Evolutionary conservation across 345 rosid genomes (phyloP), one percentile per base, ranked within the genome.

Genomic region (Aurinia saxatilis): DNA sequence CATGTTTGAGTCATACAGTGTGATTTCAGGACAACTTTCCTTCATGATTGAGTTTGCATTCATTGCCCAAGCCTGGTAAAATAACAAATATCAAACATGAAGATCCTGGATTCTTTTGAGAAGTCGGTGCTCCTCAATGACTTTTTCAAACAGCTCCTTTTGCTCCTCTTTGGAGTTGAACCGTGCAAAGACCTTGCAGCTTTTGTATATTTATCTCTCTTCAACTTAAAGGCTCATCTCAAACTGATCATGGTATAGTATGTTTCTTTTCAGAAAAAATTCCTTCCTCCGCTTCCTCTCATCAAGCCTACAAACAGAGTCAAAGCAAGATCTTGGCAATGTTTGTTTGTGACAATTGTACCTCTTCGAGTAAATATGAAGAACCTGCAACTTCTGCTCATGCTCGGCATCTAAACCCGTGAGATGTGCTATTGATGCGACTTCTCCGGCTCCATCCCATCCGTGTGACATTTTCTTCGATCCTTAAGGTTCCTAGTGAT

Each of bases 281-380:
- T 90, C 84, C 71, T 87, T 93, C 70, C 95, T 81, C n/a, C 87
- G 87, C 72, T 90, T 87, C 82, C 99, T 87, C 81, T 93, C 99
- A 63, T 90, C 96, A 67, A 90, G 90, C 84, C 99, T 90, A 82
- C 17, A 42, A 57, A 78, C 47, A 75, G 57, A 69, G 49, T 14
- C 57, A 47, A 57, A 50, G 18, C 19, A 57, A 1, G 13, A 41
- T 18, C 50, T 57, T 51, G 48, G 60, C 12, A 64, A 36, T 18
- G 34, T 10, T 17, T 38, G 34, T 14, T 61, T 63, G 53, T 50
- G 54, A 64, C 16, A 25, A 60, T 16, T 11, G 60, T 59, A 90
- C 96, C 93, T 85, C 80, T 84, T 90, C 12, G 86, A 79, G 76
- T 93, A 90, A 21, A 93, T 82, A 54, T 12, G 95, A 63, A 90